Percentiles rank a stretch among this genome's conserved stretches.
Conservation (phyloP, 768 basidiomycete species). For the Naematelia encephala region DNA sequence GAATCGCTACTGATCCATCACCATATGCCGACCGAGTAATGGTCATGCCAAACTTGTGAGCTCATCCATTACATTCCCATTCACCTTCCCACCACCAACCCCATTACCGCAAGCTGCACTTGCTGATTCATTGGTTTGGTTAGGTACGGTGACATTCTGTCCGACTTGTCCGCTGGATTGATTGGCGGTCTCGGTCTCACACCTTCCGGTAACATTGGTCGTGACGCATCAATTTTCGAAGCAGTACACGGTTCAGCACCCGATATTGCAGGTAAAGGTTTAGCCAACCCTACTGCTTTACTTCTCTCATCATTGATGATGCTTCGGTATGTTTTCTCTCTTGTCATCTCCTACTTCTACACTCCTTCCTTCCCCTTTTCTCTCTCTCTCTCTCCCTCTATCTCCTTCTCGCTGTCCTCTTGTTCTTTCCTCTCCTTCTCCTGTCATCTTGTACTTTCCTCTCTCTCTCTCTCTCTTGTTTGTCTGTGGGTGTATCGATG, state of each 20-base stretch:
- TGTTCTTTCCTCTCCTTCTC: too few species aligned
- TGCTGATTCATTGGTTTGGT: not conserved
- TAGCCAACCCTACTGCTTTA: slow-evolving; percentile 97
- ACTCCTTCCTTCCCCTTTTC: too few species aligned
- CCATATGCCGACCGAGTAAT: slow-evolving; percentile 96
- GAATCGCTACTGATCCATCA: slow-evolving; percentile 86
- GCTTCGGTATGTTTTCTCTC: slow-evolving; percentile 64
- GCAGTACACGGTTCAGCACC: slow-evolving; percentile 99
- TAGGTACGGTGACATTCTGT: slow-evolving; percentile 71
- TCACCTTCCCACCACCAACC: too few species aligned
- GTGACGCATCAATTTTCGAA: slow-evolving; percentile 98
- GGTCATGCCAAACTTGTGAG: slow-evolving; percentile 99
- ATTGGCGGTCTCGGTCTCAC: slow-evolving; percentile 97
- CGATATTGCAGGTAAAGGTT: slow-evolving; percentile 79
- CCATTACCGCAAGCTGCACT: not conserved
- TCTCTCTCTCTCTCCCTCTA: too few species aligned
- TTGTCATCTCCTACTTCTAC: too few species aligned
- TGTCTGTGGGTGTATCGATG: too few species aligned
- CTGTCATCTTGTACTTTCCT: too few species aligned
- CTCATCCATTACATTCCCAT: too few species aligned
- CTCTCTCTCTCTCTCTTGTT: too few species aligned
- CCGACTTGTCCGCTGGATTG: slow-evolving; percentile 97
- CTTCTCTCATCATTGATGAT: slow-evolving; percentile 95
- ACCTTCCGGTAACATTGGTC: slow-evolving; percentile 95
- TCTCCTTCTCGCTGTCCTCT: too few species aligned